Conservation (phyloP, 1,284 basidiomycete genomes). For the Microbotryomycetes sp. region DNA sequence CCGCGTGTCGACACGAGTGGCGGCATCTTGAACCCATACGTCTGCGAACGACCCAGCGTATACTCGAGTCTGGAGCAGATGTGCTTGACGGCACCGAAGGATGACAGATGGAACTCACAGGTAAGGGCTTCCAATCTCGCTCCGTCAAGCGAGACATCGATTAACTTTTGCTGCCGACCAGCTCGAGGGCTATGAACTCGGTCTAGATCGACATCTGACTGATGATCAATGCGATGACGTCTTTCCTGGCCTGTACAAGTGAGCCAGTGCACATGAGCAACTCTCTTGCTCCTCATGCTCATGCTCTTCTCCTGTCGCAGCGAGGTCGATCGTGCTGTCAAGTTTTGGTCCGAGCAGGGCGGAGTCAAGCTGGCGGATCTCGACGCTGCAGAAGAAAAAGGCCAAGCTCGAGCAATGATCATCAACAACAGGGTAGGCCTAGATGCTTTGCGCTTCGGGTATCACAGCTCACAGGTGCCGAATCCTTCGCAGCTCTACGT, state of each 20-base stretch:
- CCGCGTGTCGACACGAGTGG: not conserved
- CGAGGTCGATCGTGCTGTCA: constrained; percentile 40
- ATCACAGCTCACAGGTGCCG: not conserved
- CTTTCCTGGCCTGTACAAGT: constrained; percentile 40
- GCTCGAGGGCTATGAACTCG: constrained; percentile 10
- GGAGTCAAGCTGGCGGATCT: constrained; percentile 39
- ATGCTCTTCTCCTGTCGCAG: constrained; percentile 5
- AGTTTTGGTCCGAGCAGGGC: constrained; percentile 35
- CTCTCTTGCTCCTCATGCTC: not conserved
- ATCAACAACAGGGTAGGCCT: constrained; percentile 38
- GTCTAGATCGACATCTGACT: constrained; percentile 32
- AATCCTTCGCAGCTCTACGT: constrained; percentile 38
- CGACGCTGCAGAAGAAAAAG: constrained; percentile 39
- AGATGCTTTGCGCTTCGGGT: constrained; percentile 5
- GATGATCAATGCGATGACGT: constrained; percentile 36
- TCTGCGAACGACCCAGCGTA: not conserved
- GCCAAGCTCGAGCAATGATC: constrained; percentile 40
- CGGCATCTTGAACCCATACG: not conserved
- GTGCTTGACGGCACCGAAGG: not conserved
- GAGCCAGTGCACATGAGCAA: not conserved
- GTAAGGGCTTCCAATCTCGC: not conserved
- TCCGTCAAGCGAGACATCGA: not conserved
- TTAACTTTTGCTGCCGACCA: not conserved
- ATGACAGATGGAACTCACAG: not conserved
- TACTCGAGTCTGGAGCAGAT: not conserved